These are phyloP conservation scores for Mucor irregularis DNA, from an alignment of 371 early-diverging fungal genomes.

Conservation along the genomic window DNA sequence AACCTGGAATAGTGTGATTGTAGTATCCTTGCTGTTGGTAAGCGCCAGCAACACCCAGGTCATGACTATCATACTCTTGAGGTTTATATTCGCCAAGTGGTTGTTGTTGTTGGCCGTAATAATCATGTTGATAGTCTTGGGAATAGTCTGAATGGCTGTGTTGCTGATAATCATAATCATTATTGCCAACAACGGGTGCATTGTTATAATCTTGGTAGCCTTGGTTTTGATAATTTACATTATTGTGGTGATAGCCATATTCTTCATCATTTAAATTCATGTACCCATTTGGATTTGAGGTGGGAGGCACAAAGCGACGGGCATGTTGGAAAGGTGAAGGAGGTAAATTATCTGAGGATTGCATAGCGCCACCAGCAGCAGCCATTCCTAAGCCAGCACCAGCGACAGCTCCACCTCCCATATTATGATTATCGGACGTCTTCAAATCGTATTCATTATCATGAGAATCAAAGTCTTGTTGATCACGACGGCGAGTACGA, in stretches of 20 bases:
- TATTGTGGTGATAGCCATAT: conserved; percentile 22
- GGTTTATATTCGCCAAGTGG: neutral
- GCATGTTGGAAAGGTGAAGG: conserved; percentile 33
- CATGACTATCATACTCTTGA: neutral
- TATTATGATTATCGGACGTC: conserved; percentile 8
- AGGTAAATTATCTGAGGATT: conserved; percentile 15
- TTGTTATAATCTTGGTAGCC: conserved; percentile 10
- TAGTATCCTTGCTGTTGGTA: conserved; percentile 9
- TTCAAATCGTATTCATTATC: conserved; percentile 11
- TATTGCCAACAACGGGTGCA: neutral
- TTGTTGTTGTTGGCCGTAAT: neutral
- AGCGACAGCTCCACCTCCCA: neutral
- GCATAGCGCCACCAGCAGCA: neutral
- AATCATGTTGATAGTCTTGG: neutral
- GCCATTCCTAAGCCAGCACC: neutral
- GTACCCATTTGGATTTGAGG: conserved; percentile 21
- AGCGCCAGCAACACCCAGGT: neutral
- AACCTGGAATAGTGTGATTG: neutral
- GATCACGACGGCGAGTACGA: conserved; percentile 24
- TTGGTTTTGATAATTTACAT: conserved; percentile 2
- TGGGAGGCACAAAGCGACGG: conserved; percentile 36
- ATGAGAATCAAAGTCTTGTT: conserved; percentile 5
- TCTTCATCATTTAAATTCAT: conserved; percentile 35
- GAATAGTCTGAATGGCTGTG: conserved; percentile 8
- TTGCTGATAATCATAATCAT: conserved; percentile 7